These are phyloP conservation scores for Aspergillus amoenus DNA, from an alignment of 2,329 filamentous ascomycete species.

Conservation along the genomic window DNA sequence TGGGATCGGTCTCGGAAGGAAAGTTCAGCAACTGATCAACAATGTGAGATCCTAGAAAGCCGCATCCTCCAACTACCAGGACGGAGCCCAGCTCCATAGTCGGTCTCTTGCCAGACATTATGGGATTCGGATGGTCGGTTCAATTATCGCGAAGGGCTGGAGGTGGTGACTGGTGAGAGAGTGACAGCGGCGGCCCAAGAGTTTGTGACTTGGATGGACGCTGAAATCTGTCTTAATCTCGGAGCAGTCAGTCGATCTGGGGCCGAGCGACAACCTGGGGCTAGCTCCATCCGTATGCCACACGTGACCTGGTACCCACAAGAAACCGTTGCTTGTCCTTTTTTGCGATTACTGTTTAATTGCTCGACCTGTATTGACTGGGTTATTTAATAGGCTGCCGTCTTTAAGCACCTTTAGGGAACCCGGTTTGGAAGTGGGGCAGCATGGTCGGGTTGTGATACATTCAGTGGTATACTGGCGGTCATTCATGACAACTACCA, in stretches of 20 bases:
- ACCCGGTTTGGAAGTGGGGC: too few relatives aligned
- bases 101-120: constrained; percentile 32
- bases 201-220: background rate
- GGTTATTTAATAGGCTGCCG: too few relatives aligned
- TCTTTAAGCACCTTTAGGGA: too few relatives aligned
- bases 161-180: background rate
- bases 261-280: constrained; percentile 4
- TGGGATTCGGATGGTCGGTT: background rate
- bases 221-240: constrained; percentile 10
- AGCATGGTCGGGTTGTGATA: too few relatives aligned
- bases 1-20: constrained; percentile 47
- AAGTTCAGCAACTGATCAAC: constrained; percentile 69
- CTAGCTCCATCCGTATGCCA: background rate
- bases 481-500: too few relatives aligned
- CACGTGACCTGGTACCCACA: background rate
- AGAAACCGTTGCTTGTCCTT: too few relatives aligned
- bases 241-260: background rate
- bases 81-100: constrained; percentile 62
- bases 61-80: constrained; percentile 78
- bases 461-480: too few relatives aligned
- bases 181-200: constrained; percentile 15
- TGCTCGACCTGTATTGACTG: too few relatives aligned
- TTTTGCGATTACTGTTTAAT: too few relatives aligned
- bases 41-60: constrained; percentile 81
- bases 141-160: background rate